Conservation (phyloP, 768 basidiomycete genomes). For the Leccinum subgranulosum region DNA sequence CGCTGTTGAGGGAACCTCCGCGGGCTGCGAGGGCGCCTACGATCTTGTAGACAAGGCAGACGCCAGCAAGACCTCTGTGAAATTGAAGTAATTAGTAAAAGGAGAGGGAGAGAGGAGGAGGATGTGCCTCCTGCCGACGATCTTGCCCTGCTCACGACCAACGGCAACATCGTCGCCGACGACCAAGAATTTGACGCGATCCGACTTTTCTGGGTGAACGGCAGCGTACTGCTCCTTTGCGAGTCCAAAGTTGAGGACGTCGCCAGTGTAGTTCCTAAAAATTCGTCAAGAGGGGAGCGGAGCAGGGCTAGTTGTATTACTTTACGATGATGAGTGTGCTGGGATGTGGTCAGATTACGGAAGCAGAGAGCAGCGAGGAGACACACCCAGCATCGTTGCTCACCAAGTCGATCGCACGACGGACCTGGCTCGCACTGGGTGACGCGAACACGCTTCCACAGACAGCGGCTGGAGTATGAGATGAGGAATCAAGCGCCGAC, state of each 20-base stretch:
- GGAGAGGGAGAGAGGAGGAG: conserved; percentile 12
- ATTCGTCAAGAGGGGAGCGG: conserved; percentile 4
- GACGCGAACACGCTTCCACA: conserved; percentile 90
- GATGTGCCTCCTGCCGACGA: conserved; percentile 71
- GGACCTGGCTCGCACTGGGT: conserved; percentile 83
- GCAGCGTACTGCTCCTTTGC: conserved; percentile 84
- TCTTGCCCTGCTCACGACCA: conserved; percentile 71
- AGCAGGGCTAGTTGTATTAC: conserved; percentile 34
- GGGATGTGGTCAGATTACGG: background rate
- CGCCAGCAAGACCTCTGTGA: conserved; percentile 74
- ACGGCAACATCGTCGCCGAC: conserved; percentile 93
- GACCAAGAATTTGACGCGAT: conserved; percentile 69
- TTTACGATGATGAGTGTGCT: conserved; percentile 85
- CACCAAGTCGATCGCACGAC: conserved; percentile 73
- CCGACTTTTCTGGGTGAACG: conserved; percentile 60
- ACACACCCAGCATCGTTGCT: conserved; percentile 68
- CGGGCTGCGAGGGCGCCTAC: conserved; percentile 75
- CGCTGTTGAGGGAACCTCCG: conserved; percentile 66
- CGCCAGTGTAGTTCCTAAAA: conserved; percentile 81
- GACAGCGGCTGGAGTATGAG: conserved; percentile 56
- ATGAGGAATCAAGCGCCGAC: background rate
- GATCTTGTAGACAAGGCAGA: conserved; percentile 85
- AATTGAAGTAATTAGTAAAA: background rate
- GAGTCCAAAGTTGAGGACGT: conserved; percentile 88
- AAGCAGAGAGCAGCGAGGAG: background rate